These are phyloP conservation scores for Citrus medica DNA, from an alignment of 345 rosid species.

Conservation along the genomic window DNA sequence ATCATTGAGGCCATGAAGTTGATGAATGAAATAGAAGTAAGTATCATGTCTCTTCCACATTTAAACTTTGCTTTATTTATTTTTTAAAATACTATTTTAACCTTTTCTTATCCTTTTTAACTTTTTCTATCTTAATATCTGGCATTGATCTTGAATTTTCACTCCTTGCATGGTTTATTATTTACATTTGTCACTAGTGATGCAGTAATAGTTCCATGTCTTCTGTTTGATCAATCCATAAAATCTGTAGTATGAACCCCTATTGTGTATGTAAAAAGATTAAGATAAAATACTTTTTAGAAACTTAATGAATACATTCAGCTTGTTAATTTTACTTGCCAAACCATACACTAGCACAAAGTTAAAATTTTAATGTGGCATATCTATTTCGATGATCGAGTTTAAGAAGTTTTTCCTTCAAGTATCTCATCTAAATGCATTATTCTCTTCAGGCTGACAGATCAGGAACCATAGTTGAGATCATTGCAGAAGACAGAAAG, in stretches of 20 bases:
- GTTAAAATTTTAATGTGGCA: background rate
- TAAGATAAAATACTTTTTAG: background rate
- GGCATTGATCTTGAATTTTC: background rate
- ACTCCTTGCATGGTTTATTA: background rate
- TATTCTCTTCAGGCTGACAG: slow-evolving; percentile 56
- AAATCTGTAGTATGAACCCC: background rate
- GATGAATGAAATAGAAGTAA: slow-evolving; percentile 95
- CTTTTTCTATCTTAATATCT: background rate
- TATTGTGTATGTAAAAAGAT: background rate
- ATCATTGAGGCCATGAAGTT: slow-evolving; percentile 93
- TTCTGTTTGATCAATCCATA: background rate
- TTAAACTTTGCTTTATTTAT: background rate
- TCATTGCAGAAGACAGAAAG: slow-evolving; percentile 74
- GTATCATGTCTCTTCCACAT: slow-evolving; percentile 15
- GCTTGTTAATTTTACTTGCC: background rate
- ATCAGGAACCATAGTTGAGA: slow-evolving; percentile 72
- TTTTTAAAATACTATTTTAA: slow-evolving; percentile 4
- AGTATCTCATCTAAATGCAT: background rate
- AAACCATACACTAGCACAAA: background rate
- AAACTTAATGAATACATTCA: too few species aligned
- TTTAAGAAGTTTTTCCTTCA: background rate
- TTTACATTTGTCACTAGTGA: background rate
- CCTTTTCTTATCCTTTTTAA: background rate
- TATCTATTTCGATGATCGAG: background rate
- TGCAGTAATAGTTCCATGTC: background rate